phyloP scores from a whole-genome alignment of 129 eudicot genomes.

The Pittosporum tobira region DNA sequence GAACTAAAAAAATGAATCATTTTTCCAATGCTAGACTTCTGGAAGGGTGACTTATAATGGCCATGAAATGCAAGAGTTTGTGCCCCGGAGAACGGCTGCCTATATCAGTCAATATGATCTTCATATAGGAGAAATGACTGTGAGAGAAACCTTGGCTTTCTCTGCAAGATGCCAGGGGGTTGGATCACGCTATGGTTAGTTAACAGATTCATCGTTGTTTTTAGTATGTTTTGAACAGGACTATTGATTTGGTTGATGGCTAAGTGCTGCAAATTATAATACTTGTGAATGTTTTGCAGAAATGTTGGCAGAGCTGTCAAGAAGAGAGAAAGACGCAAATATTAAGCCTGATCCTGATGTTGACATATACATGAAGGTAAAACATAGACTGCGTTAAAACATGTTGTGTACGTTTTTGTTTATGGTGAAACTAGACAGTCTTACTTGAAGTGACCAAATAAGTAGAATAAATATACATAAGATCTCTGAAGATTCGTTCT shows the following conservation, averaged over 20 bases:
- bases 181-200: slow-evolving; percentile 75
- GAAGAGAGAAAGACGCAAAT: slow-evolving; percentile 73
- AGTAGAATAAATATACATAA: no score
- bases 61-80: slow-evolving; percentile 60
- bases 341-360: slow-evolving; percentile 85
- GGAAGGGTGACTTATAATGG: slow-evolving; percentile 84
- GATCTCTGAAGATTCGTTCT: no score
- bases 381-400: background rate
- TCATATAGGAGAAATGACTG: slow-evolving; percentile 93
- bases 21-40: slow-evolving; percentile 32
- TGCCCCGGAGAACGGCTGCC: slow-evolving; percentile 83
- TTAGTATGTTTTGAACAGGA: background rate
- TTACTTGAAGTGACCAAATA: no score
- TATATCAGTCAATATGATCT: slow-evolving; percentile 81
- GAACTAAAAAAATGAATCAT: slow-evolving; percentile 3
- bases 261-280: background rate
- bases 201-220: background rate
- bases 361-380: slow-evolving; percentile 85
- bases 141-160: slow-evolving; percentile 80
- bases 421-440: background rate
- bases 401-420: no score
- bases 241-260: background rate
- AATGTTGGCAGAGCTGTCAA: slow-evolving; percentile 74
- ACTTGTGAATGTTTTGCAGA: slow-evolving; percentile 34
- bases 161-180: slow-evolving; percentile 87